These are phyloP conservation scores for Tylopilus balloui DNA, from an alignment of 768 basidiomycete species.

Conservation along the genomic window DNA sequence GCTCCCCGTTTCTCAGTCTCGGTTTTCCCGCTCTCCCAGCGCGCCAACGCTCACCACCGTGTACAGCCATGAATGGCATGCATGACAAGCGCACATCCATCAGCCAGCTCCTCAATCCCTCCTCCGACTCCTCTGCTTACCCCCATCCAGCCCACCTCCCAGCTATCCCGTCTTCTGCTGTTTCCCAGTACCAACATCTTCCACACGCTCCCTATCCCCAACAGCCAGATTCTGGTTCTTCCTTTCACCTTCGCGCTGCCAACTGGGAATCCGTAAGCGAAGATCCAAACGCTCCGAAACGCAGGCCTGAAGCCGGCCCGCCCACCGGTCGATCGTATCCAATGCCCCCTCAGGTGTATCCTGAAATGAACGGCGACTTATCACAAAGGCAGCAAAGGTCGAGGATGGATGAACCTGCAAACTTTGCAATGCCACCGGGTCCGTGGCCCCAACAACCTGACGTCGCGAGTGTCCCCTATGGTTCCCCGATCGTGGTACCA, in stretches of 20 bases:
- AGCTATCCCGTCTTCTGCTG: constrained; percentile 18
- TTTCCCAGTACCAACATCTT: constrained; percentile 29
- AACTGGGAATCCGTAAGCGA: constrained; percentile 47
- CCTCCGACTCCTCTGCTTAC: constrained; percentile 37
- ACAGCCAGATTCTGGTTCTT: constrained; percentile 27
- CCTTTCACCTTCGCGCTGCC: constrained; percentile 59
- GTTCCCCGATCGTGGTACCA: constrained; percentile 40
- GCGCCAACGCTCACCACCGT: constrained; percentile 13
- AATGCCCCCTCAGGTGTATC: constrained; percentile 31
- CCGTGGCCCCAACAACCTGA: constrained; percentile 35
- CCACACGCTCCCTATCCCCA: constrained; percentile 26
- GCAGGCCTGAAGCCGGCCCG: constrained; percentile 33
- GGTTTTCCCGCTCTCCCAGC: constrained; percentile 4
- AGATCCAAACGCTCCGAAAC: constrained; percentile 34
- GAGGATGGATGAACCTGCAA: constrained; percentile 31
- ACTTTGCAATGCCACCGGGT: constrained; percentile 27
- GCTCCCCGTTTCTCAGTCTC: constrained; percentile 19
- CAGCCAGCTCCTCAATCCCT: constrained; percentile 48
- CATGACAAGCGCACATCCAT: constrained; percentile 52
- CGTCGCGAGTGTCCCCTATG: constrained; percentile 37
- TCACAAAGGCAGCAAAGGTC: constrained; percentile 23
- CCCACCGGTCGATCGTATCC: constrained; percentile 33
- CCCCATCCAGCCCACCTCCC: constrained; percentile 29
- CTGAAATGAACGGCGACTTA: constrained; percentile 34
- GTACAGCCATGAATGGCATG: constrained; percentile 36